Percentiles rank a stretch among this genome's conserved stretches.
These are phyloP conservation scores for Mollisiaceae sp. DNA, from an alignment of 2,329 filamentous ascomycete genomes.

Conservation along the genomic window DNA sequence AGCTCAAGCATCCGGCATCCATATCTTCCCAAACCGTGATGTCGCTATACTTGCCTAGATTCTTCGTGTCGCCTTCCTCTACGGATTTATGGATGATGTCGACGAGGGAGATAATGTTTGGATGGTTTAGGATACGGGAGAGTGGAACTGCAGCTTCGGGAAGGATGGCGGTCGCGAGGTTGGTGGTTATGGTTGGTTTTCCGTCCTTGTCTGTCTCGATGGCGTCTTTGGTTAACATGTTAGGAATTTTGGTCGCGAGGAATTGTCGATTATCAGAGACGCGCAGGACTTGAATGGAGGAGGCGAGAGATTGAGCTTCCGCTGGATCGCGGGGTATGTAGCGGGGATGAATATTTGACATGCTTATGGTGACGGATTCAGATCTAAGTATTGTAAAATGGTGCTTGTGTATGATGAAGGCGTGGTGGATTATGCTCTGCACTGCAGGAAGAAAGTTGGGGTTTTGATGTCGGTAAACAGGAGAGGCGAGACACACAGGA, in stretches of 20 bases:
- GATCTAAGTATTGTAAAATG: background rate
- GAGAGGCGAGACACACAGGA: background rate
- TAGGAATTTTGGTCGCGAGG: slow-evolving; percentile 33
- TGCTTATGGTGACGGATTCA: background rate
- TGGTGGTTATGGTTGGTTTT: slow-evolving; percentile 22
- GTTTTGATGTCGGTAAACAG: background rate
- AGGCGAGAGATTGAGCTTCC: slow-evolving; percentile 26
- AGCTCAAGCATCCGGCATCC: slow-evolving; percentile 55
- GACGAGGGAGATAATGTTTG: slow-evolving; percentile 40
- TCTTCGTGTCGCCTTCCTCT: slow-evolving; percentile 15
- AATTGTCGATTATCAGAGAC: slow-evolving; percentile 34
- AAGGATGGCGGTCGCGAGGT: slow-evolving; percentile 32
- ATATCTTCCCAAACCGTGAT: slow-evolving; percentile 58
- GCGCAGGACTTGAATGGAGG: slow-evolving; percentile 34
- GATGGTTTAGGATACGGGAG: slow-evolving; percentile 40
- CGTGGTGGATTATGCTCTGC: background rate
- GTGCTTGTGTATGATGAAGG: background rate
- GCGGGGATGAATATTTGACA: slow-evolving; percentile 11
- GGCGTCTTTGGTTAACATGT: slow-evolving; percentile 20
- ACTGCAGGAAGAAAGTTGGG: background rate
- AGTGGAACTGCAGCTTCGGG: slow-evolving; percentile 32
- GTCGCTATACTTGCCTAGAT: slow-evolving; percentile 29
- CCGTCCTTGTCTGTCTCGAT: slow-evolving; percentile 5
- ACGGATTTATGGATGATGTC: slow-evolving; percentile 35
- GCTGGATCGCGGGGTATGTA: slow-evolving; percentile 31